phyloP scores from a whole-genome alignment of 805 yeast species.

The Kazachstania psychrophila region DNA sequence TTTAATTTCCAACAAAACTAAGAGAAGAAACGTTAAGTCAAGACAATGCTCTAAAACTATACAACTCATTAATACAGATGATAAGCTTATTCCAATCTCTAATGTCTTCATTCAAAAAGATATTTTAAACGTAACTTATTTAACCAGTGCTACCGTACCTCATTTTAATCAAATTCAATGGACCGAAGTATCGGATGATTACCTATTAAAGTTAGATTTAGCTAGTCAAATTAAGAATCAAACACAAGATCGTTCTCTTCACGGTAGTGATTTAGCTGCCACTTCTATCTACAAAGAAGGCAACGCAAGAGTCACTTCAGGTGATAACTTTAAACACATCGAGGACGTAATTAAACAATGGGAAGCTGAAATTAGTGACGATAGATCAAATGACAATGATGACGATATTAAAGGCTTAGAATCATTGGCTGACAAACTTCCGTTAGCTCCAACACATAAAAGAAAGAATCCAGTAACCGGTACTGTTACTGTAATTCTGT shows the following conservation, averaged over 20 bases:
- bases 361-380: slow-evolving; percentile 34
- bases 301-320: slow-evolving; percentile 51
- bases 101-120: slow-evolving; percentile 29
- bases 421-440: slow-evolving; percentile 44
- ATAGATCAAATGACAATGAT: slow-evolving; percentile 35
- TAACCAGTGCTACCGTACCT: slow-evolving; percentile 51
- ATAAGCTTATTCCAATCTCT: slow-evolving; percentile 18
- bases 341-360: slow-evolving; percentile 36
- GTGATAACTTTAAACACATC: slow-evolving; percentile 52
- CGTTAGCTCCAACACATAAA: slow-evolving; percentile 17
- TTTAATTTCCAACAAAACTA: slow-evolving; percentile 27
- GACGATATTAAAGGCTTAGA: slow-evolving; percentile 32
- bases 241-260: slow-evolving; percentile 13
- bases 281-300: slow-evolving; percentile 52
- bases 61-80: slow-evolving; percentile 39
- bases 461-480: slow-evolving; percentile 54
- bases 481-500: slow-evolving; percentile 70
- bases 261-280: slow-evolving; percentile 41
- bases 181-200: slow-evolving; percentile 34
- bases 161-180: slow-evolving; percentile 48
- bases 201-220: slow-evolving; percentile 29
- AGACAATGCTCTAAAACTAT: slow-evolving; percentile 41
- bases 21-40: slow-evolving; percentile 44
- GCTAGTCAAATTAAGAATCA: slow-evolving; percentile 5
- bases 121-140: slow-evolving; percentile 45